Percentiles rank a stretch among this genome's conserved stretches.
phyloP scores from a whole-genome alignment of 106 monocot genomes.

The Hemerocallis citrina region DNA sequence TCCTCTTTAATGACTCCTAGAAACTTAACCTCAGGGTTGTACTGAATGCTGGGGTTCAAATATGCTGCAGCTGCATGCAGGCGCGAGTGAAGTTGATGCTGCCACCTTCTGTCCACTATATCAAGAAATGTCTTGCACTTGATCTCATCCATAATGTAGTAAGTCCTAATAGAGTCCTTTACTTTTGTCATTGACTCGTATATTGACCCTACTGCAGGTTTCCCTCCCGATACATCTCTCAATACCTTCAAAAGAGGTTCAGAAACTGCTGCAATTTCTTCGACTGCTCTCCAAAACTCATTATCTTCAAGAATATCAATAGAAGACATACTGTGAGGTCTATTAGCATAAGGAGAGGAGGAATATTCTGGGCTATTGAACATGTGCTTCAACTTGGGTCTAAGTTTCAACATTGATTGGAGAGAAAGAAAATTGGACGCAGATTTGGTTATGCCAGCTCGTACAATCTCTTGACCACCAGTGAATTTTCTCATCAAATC shows the following conservation, averaged over 20 bases:
- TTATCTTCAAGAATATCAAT: constrained; percentile 68
- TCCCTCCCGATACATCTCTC: constrained; percentile 85
- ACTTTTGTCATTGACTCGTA: constrained; percentile 87
- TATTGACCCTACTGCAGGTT: constrained; percentile 71
- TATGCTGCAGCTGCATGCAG: constrained; percentile 88
- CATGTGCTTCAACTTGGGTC: constrained; percentile 79
- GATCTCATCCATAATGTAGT: constrained; percentile 96
- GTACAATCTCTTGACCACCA: constrained; percentile 63
- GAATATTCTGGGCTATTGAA: constrained; percentile 80
- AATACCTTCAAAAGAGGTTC: constrained; percentile 79
- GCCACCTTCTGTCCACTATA: constrained; percentile 83
- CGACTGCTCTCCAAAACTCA: constrained; percentile 80
- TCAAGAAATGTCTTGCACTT: constrained; percentile 86
- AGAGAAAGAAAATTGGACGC: constrained; percentile 66
- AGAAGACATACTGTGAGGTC: constrained; percentile 46
- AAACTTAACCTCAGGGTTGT: constrained; percentile 89
- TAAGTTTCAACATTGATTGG: constrained; percentile 70
- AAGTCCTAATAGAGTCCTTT: constrained; percentile 87
- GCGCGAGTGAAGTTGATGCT: constrained; percentile 72
- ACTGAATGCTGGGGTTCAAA: constrained; percentile 91
- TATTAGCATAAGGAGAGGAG: constrained; percentile 59
- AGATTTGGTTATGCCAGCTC: constrained; percentile 47
- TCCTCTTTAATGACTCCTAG: constrained; percentile 72
- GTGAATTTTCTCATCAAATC: constrained; percentile 71
- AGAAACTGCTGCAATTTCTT: constrained; percentile 76